A percentile compares a stretch with the other conserved stretches of the same genome.
Conservation (phyloP, 768 basidiomycete genomes). For the Coprinellus micaceus region DNA sequence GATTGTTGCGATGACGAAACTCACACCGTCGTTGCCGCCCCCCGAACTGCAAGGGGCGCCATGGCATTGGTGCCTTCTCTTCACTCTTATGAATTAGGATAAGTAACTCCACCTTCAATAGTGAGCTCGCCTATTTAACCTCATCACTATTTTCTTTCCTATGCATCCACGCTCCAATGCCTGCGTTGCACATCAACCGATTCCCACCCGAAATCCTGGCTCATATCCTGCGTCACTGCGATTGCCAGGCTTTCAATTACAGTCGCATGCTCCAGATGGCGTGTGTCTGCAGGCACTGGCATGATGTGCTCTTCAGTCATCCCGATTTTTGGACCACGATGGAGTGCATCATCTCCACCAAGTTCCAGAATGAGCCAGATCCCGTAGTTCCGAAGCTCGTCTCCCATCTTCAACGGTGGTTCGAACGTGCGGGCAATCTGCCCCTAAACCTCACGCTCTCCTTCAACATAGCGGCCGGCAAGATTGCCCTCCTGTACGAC, state of each 20-base stretch:
- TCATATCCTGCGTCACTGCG: constrained; percentile 8
- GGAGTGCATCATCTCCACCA: constrained; percentile 1
- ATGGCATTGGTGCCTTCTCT: not conserved
- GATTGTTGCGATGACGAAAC: not conserved
- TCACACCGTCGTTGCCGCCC: not conserved
- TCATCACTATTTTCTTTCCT: not conserved
- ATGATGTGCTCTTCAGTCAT: not conserved
- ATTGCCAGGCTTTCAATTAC: not conserved
- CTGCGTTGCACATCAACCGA: not conserved
- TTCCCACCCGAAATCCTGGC: constrained; percentile 14
- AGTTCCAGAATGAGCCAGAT: constrained; percentile 1
- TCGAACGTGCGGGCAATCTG: not conserved
- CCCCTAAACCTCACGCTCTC: not conserved
- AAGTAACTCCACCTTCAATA: not conserved
- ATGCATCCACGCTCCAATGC: not conserved
- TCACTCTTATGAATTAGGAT: not conserved
- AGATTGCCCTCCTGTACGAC: not conserved
- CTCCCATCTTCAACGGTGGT: not conserved
- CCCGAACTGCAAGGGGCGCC: not conserved
- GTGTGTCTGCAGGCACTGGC: not conserved
- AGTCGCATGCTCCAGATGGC: not conserved
- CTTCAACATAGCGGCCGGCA: not conserved
- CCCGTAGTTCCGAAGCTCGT: not conserved
- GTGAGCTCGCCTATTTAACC: not conserved
- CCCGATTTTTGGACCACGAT: constrained; percentile 2